A percentile compares a stretch with the other conserved stretches of the same genome.
These are phyloP conservation scores for Penicillium thymicola DNA, from an alignment of 2,329 filamentous ascomycete genomes.

Conservation along the genomic window DNA sequence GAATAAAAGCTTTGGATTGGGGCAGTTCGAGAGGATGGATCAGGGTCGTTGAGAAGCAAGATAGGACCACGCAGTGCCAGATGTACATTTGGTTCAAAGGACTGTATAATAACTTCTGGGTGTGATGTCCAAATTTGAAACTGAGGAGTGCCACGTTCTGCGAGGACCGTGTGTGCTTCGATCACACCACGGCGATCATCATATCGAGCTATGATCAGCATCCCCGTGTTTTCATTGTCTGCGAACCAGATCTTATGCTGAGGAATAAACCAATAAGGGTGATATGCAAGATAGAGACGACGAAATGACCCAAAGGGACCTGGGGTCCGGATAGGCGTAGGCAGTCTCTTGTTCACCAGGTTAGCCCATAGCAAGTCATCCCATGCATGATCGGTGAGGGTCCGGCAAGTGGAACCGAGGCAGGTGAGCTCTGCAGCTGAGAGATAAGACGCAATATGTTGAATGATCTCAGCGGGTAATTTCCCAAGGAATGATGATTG, in stretches of 20 bases:
- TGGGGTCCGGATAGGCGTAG: conserved; percentile 54
- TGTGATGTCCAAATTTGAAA: conserved; percentile 65
- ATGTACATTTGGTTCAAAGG: conserved; percentile 66
- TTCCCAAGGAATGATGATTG: conserved; percentile 26
- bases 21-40: conserved; percentile 23
- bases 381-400: conserved; percentile 57
- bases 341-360: conserved; percentile 66
- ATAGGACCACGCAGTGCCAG: conserved; percentile 74
- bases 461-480: conserved; percentile 72
- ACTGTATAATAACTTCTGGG: conserved; percentile 64
- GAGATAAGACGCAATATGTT: conserved; percentile 67
- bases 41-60: conserved; percentile 51
- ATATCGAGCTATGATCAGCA: conserved; percentile 73
- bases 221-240: conserved; percentile 69
- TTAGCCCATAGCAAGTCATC: conserved; percentile 70
- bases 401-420: conserved; percentile 59
- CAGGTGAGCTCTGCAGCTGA: conserved; percentile 60
- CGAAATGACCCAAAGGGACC: conserved; percentile 63
- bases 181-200: conserved; percentile 71
- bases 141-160: conserved; percentile 55
- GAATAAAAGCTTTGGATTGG: conserved; percentile 15
- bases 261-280: conserved; percentile 81
- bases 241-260: conserved; percentile 82
- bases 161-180: conserved; percentile 73
- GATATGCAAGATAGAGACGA: conserved; percentile 69